These are phyloP conservation scores for Arthrobotrys entomopaga DNA, from an alignment of 2,329 filamentous ascomycete species.

Conservation along the genomic window DNA sequence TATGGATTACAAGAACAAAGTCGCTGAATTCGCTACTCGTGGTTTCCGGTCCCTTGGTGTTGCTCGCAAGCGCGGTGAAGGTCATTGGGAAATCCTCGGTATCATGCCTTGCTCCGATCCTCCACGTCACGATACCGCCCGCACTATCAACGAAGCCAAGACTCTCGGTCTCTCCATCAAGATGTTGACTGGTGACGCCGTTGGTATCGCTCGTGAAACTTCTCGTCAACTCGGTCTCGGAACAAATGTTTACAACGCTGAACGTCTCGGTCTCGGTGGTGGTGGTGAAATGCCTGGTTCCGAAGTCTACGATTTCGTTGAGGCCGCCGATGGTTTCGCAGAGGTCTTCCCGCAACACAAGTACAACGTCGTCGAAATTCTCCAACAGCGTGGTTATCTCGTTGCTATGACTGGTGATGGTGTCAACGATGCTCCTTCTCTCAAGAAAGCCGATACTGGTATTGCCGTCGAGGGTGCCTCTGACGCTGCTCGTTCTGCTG, in stretches of 20 bases:
- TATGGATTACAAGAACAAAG: conserved; percentile 88
- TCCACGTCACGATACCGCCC: conserved; percentile 87
- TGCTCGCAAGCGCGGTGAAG: conserved; percentile 84
- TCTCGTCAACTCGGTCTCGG: conserved; percentile 90
- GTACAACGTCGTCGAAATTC: conserved; percentile 91
- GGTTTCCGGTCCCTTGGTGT: conserved; percentile 94
- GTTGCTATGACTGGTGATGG: conserved; percentile 97
- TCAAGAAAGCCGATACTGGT: conserved; percentile 96
- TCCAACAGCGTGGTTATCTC: conserved; percentile 91
- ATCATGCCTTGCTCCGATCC: conserved; percentile 96
- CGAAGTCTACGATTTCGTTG: conserved; percentile 93
- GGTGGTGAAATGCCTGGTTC: conserved; percentile 93
- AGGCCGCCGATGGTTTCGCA: conserved; percentile 93
- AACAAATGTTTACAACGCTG: conserved; percentile 93
- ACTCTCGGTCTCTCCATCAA: conserved; percentile 88
- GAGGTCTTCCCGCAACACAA: conserved; percentile 96
- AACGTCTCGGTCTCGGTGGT: conserved; percentile 87
- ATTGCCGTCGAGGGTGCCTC: conserved; percentile 94
- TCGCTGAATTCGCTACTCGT: conserved; percentile 88
- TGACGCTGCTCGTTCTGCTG: conserved; percentile 87
- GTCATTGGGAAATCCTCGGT: conserved; percentile 88
- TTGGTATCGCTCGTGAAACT: conserved; percentile 91
- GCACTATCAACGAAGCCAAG: conserved; percentile 91
- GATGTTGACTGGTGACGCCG: conserved; percentile 95
- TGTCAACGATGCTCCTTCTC: conserved; percentile 90